Percentiles rank a stretch among this genome's conserved stretches.
These are phyloP conservation scores for Curvularia spicifera DNA, from an alignment of 2,329 filamentous ascomycete species.

Conservation along the genomic window DNA sequence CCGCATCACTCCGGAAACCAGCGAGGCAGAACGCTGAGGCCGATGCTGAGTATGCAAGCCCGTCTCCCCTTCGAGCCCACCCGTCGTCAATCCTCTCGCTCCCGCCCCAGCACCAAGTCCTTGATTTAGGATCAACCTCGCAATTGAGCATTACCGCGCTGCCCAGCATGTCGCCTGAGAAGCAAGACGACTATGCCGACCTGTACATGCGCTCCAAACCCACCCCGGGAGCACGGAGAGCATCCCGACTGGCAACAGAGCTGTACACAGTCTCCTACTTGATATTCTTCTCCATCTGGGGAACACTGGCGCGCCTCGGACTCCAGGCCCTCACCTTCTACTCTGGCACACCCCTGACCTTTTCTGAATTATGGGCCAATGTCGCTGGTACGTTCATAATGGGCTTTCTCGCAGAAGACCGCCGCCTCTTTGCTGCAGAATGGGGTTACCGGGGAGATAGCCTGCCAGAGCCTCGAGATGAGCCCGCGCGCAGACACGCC, in stretches of 20 bases:
- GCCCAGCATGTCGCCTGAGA: constrained; percentile 27
- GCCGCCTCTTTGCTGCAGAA: constrained; percentile 73
- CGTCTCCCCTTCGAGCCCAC: constrained; percentile 13
- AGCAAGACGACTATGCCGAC: constrained; percentile 15
- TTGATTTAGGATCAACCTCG: constrained; percentile 19
- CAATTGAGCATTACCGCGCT: constrained; percentile 40
- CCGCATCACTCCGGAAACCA: constrained; percentile 6
- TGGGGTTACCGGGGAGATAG: constrained; percentile 57
- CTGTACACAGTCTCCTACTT: constrained; percentile 78
- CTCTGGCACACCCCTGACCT: constrained; percentile 75
- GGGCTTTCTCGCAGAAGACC: constrained; percentile 84
- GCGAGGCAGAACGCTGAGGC: constrained; percentile 8
- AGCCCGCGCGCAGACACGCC: constrained; percentile 8
- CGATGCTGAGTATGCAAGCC: constrained; percentile 12
- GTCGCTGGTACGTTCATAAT: constrained; percentile 80
- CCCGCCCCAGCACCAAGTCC: constrained; percentile 6
- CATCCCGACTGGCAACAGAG: constrained; percentile 46
- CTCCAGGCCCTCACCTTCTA: constrained; percentile 81
- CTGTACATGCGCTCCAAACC: constrained; percentile 19
- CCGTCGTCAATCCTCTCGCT: constrained; percentile 21
- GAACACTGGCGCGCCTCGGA: constrained; percentile 82
- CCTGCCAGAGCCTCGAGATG: constrained; percentile 30
- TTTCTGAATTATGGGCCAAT: constrained; percentile 85
- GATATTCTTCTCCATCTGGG: constrained; percentile 82
- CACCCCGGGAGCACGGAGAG: constrained; percentile 21